Evolutionary conservation across 352 stramenopile species (phyloP).

Genomic region (Phytophthora sp.): DNA sequence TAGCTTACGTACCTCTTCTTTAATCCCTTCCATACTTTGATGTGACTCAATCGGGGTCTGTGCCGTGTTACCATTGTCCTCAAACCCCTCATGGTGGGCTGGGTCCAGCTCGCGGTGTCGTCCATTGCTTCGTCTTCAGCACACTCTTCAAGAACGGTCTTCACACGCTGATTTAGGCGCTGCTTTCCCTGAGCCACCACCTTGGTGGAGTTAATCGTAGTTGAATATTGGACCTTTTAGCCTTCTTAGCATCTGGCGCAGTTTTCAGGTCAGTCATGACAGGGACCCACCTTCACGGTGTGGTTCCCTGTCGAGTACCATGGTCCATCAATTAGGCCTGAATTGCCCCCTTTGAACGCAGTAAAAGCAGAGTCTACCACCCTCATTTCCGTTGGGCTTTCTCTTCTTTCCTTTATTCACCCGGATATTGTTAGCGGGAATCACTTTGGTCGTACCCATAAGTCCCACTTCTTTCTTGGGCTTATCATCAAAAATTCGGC

Average conservation of each 20-base stretch:
- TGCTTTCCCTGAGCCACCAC: background rate
- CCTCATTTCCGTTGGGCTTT: no score
- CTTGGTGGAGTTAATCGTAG: conserved; percentile 19
- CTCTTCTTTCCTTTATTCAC: no score
- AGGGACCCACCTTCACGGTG: conserved; percentile 3
- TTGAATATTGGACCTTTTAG: no score
- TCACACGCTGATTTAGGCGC: conserved; percentile 3
- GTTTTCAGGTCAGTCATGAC: conserved; percentile 16
- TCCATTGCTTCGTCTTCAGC: background rate
- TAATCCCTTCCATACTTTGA: conserved; percentile 8
- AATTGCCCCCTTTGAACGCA: conserved; percentile 11
- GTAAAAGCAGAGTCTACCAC: no score
- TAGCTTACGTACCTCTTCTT: conserved; percentile 11
- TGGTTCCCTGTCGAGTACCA: conserved; percentile 11
- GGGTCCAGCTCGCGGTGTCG: conserved; percentile 1
- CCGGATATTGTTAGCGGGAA: no score
- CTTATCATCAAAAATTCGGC: conserved; percentile 18
- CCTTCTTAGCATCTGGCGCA: conserved; percentile 1
- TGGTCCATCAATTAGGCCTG: conserved; percentile 10
- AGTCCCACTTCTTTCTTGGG: conserved; percentile 23
- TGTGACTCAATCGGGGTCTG: background rate
- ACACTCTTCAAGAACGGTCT: conserved; percentile 6
- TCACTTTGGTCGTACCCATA: no score
- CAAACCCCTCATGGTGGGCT: background rate
- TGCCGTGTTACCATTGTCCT: conserved; percentile 1